phyloP scores from a whole-genome alignment of 1,139 yeast species.

The Debaryomyces sp. region DNA sequence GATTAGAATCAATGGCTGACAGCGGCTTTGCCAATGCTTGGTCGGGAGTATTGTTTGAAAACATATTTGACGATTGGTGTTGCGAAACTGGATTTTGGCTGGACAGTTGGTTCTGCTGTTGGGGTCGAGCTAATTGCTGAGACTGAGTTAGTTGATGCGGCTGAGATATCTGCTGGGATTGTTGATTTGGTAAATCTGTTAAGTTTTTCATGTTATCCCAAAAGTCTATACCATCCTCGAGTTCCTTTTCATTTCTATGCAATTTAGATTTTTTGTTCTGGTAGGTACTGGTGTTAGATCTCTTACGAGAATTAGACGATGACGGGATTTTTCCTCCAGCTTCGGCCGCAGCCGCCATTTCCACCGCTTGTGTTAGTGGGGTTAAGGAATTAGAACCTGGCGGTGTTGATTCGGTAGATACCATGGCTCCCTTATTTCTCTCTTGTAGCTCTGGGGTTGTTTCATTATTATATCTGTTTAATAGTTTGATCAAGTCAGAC shows the following conservation, averaged over 20 bases:
- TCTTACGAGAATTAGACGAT: slow-evolving; percentile 3
- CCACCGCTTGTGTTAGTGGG: slow-evolving; percentile 49
- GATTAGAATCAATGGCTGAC: slow-evolving; percentile 8
- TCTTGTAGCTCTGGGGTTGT: slow-evolving; percentile 1
- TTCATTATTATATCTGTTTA: slow-evolving; percentile 29
- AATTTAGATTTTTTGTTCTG: slow-evolving; percentile 15
- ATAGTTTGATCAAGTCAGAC: slow-evolving; percentile 43
- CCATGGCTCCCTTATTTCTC: slow-evolving; percentile 4
- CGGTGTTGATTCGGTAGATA: slow-evolving; percentile 11
- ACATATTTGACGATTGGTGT: slow-evolving; percentile 51
- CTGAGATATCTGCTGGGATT: slow-evolving; percentile 14
- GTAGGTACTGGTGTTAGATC: neutral
- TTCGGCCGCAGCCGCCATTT: slow-evolving; percentile 43
- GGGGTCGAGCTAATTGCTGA: slow-evolving; percentile 17
- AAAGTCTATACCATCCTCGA: slow-evolving; percentile 57
- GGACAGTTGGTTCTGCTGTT: slow-evolving; percentile 12
- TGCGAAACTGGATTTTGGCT: slow-evolving; percentile 43
- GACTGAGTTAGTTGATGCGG: slow-evolving; percentile 16
- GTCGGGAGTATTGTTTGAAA: slow-evolving; percentile 22
- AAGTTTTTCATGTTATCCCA: slow-evolving; percentile 71
- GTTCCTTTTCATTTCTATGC: slow-evolving; percentile 21
- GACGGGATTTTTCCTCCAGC: slow-evolving; percentile 15
- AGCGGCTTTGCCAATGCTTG: slow-evolving; percentile 12
- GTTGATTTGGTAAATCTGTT: slow-evolving; percentile 35
- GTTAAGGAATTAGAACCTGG: slow-evolving; percentile 32